A percentile compares a stretch with the other conserved stretches of the same genome.
Evolutionary conservation across 805 yeast genomes (phyloP).

Genomic region (Spathaspora sp.): DNA sequence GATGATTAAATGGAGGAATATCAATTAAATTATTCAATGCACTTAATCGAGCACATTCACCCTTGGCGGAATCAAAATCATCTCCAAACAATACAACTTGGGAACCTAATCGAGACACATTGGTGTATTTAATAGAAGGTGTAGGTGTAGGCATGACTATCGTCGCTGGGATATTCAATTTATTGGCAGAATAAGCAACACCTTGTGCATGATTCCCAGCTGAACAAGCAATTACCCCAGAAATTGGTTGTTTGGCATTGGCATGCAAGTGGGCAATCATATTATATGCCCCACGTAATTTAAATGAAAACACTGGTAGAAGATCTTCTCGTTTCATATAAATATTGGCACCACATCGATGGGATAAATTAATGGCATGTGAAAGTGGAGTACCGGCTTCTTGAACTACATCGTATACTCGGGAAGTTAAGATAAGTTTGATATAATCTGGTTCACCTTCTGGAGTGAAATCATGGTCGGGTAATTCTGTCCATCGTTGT

Average conservation of each 20-base stretch:
- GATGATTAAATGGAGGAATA: slow-evolving; percentile 98
- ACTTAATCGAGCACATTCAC: slow-evolving; percentile 75
- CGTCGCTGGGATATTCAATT: slow-evolving; percentile 85
- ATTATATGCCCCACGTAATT: slow-evolving; percentile 95
- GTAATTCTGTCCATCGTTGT: slow-evolving; percentile 44
- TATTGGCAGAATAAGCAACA: slow-evolving; percentile 87
- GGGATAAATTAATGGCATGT: slow-evolving; percentile 69
- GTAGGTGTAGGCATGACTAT: slow-evolving; percentile 98
- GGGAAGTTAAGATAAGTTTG: slow-evolving; percentile 81
- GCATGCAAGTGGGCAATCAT: slow-evolving; percentile 85
- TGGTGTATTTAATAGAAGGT: slow-evolving; percentile 89
- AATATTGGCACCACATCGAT: slow-evolving; percentile 71
- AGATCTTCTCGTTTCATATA: slow-evolving; percentile 87
- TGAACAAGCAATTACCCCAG: slow-evolving; percentile 95
- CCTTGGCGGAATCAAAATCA: slow-evolving; percentile 93
- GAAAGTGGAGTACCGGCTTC: slow-evolving; percentile 76
- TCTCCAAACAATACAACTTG: slow-evolving; percentile 92
- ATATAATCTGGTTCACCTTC: slow-evolving; percentile 89
- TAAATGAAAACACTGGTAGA: slow-evolving; percentile 92
- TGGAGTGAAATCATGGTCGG: slow-evolving; percentile 46
- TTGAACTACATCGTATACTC: slow-evolving; percentile 91
- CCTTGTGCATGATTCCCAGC: slow-evolving; percentile 99
- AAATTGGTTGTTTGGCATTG: slow-evolving; percentile 51
- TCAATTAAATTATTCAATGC: slow-evolving; percentile 72
- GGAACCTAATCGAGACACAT: slow-evolving; percentile 89